phyloP scores from a whole-genome alignment of 2,329 filamentous ascomycete genomes.

The Talaromyces islandicus region DNA sequence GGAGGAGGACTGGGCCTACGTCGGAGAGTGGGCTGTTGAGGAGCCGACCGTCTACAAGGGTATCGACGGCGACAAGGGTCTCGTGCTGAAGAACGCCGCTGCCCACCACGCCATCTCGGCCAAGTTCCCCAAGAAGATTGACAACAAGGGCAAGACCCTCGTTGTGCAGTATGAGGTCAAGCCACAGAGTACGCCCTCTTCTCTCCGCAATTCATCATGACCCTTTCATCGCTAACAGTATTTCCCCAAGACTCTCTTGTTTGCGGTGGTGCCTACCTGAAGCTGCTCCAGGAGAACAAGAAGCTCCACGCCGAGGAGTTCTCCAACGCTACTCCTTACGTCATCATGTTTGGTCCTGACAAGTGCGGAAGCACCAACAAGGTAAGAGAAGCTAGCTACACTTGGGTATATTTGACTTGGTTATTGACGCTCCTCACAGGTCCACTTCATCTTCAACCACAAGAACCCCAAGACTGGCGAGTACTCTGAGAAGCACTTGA shows the following conservation, averaged over 20 bases:
- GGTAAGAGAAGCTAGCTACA: slow-evolving; percentile 54
- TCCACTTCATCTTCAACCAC: slow-evolving; percentile 98
- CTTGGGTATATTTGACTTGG: slow-evolving; percentile 1
- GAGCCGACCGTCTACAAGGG: slow-evolving; percentile 87
- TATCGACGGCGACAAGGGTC: slow-evolving; percentile 89
- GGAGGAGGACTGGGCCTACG: slow-evolving; percentile 91
- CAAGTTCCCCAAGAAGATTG: slow-evolving; percentile 93
- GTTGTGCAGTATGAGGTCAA: slow-evolving; percentile 99
- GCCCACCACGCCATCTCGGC: slow-evolving; percentile 99
- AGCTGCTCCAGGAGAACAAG: slow-evolving; percentile 97
- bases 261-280: slow-evolving; percentile 98
- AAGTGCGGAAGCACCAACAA: slow-evolving; percentile 99
- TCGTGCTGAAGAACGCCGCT: slow-evolving; percentile 95
- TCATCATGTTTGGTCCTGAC: slow-evolving; percentile 99
- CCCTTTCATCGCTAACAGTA: slow-evolving; percentile 26
- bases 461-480: slow-evolving; percentile 99
- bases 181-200: slow-evolving; percentile 72
- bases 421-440: slow-evolving; percentile 33
- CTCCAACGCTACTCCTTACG: slow-evolving; percentile 92
- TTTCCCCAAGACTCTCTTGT: slow-evolving; percentile 72
- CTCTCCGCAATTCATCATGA: neutral
- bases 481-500: slow-evolving; percentile 99
- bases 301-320: slow-evolving; percentile 96
- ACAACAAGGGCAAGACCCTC: slow-evolving; percentile 94
- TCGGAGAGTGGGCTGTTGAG: slow-evolving; percentile 95